phyloP scores from a whole-genome alignment of 306 rosid genomes.

The Abrus precatorius region DNA sequence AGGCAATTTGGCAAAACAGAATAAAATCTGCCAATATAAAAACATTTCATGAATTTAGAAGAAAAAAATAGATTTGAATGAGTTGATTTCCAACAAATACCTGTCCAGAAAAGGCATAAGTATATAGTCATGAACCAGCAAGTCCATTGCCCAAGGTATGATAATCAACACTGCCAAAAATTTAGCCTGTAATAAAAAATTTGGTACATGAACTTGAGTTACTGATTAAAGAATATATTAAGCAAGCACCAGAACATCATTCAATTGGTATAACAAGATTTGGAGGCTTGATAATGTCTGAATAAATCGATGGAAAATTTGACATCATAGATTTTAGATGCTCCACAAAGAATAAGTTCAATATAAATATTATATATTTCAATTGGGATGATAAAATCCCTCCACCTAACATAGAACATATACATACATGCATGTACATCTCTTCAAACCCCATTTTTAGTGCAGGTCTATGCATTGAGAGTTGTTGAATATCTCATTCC shows the following conservation, averaged over 20 bases:
- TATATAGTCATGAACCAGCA: conserved; percentile 89
- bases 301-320: conserved; percentile 15
- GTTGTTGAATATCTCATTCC: neutral
- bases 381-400: neutral
- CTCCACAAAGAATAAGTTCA: conserved; percentile 20
- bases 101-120: conserved; percentile 97
- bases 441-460: neutral
- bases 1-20: neutral
- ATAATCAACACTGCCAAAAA: conserved; percentile 83
- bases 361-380: neutral
- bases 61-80: neutral
- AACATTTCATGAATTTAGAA: conserved; percentile 11
- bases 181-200: conserved; percentile 73
- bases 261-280: conserved; percentile 30
- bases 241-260: conserved; percentile 33
- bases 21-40: neutral
- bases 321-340: conserved; percentile 3
- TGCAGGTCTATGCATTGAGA: neutral
- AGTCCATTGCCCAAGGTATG: conserved; percentile 91
- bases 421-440: neutral
- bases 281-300: neutral
- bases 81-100: conserved; percentile 51
- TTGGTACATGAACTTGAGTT: conserved; percentile 38
- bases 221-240: conserved; percentile 21
- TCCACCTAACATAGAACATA: conserved; percentile 4